A percentile compares a stretch with the other conserved stretches of the same genome.
Evolutionary conservation across 345 rosid genomes (phyloP).

Genomic region (Sonneratia alba): DNA sequence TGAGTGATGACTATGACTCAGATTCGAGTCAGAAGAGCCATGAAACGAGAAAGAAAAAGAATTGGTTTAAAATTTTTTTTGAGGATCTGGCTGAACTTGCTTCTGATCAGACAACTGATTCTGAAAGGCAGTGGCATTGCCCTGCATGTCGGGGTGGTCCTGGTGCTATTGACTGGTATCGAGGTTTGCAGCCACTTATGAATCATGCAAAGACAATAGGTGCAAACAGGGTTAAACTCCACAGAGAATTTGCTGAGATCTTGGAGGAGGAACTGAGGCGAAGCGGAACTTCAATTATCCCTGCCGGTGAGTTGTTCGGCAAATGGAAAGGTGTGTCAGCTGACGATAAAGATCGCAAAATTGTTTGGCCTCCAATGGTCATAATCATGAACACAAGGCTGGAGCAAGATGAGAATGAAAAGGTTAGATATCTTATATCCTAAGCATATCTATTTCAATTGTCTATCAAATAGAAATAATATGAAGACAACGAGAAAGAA

Average conservation of each 20-base stretch:
- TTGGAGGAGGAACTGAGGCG: conserved; percentile 62
- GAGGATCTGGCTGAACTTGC: conserved; percentile 41
- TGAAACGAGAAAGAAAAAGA: conserved; percentile 51
- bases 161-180: conserved; percentile 90
- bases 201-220: conserved; percentile 91
- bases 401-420: conserved; percentile 73
- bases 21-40: conserved; percentile 69
- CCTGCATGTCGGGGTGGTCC: conserved; percentile 94
- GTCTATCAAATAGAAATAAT: neutral
- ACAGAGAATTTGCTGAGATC: conserved; percentile 73
- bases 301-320: conserved; percentile 73
- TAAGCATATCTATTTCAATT: neutral
- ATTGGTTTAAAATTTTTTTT: conserved; percentile 68
- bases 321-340: conserved; percentile 71
- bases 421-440: conserved; percentile 26
- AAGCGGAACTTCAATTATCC: conserved; percentile 58
- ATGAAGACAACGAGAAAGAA: neutral
- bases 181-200: conserved; percentile 68
- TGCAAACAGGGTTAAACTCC: conserved; percentile 63
- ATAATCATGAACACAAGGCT: conserved; percentile 73
- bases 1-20: conserved; percentile 77
- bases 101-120: conserved; percentile 58
- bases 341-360: conserved; percentile 60
- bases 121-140: conserved; percentile 88
- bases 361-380: conserved; percentile 98